Base-by-base conservation (phyloP, 352 stramenopile species). In the Plasmopara muralis region DNA sequence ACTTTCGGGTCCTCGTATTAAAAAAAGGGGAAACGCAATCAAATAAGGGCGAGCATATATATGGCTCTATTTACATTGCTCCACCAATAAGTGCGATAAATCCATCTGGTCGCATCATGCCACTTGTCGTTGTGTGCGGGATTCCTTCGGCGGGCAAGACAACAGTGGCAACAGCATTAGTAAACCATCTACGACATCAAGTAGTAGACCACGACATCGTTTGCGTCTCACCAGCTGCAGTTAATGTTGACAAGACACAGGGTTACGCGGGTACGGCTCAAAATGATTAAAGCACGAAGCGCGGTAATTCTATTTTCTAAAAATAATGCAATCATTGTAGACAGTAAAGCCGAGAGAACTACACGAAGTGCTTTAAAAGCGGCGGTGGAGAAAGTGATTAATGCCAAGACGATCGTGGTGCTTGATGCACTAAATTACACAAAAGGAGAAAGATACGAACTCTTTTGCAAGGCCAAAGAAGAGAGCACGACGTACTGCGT, bases 391-490 rank as follows among this genome's bases (percentile, higher is more conserved):
- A 75, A 73, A 20, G 55, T 63, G 14, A 60, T 94, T 37, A 89
- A 70, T 15, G 43, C 50, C 10, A 70, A 76, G 45, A 85, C 71
- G 9, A 74, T 98, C 38, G 86, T 97, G 2, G 83, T 98, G 67
- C 68, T 97, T 47, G 92, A 98, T 70, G 91, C 87, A 13, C 62
- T 97, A 31, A 97, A 97, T 66, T 97, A 97, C 60, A 97, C 97
- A 63, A 97, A 98, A 60, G 93, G 93, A 46, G 96, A 89, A 71
- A 74, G 91, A 43, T 98, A 98, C 67, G 90, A 98, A 65, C 72
- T 98, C 30, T 96, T 96, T 64, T 98, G 93, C 72, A 89, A 97
- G 43, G 89, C 87, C 5, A 96, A 95, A 41, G 85, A 89, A 20
- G 78, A 90, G 55, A 87, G 74, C 63, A 90, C 93, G 50, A 86